Evolutionary conservation across 1,284 basidiomycete species (phyloP).

Genomic region (Moniliella sp.): DNA sequence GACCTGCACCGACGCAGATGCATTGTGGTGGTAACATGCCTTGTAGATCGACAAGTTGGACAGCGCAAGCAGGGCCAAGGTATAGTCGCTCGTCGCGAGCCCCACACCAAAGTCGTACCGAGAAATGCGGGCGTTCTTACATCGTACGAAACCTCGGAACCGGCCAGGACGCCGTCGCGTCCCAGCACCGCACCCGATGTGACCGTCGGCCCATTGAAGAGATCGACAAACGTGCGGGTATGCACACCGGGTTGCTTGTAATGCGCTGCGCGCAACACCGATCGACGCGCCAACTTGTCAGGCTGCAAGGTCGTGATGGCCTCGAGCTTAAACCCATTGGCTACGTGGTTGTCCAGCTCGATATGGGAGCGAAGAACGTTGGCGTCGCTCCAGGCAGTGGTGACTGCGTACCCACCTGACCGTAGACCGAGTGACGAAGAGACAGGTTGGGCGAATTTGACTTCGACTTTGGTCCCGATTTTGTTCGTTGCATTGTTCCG

Average conservation of each 20-base stretch:
- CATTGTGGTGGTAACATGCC: constrained; percentile 96
- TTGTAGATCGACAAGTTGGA: constrained; percentile 83
- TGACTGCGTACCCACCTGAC: constrained; percentile 29
- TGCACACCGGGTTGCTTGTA: constrained; percentile 95
- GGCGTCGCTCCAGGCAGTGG: constrained; percentile 55
- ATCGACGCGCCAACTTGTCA: constrained; percentile 55
- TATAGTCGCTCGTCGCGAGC: constrained; percentile 88
- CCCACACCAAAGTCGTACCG: constrained; percentile 79
- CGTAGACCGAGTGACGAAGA: too few species aligned
- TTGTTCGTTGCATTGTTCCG: constrained; percentile 29
- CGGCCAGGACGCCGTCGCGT: constrained; percentile 87
- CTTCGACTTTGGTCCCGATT: constrained; percentile 33
- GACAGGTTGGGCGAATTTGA: constrained; percentile 30
- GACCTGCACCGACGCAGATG: constrained; percentile 79
- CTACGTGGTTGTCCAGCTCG: constrained; percentile 92
- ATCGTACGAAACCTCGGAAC: constrained; percentile 89
- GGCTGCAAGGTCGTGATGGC: constrained; percentile 64
- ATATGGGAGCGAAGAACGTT: constrained; percentile 72
- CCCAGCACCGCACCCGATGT: constrained; percentile 71
- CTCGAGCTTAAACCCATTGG: constrained; percentile 87
- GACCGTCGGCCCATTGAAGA: constrained; percentile 95
- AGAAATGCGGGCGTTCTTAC: constrained; percentile 76
- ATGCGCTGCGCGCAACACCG: constrained; percentile 54
- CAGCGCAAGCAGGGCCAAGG: constrained; percentile 77
- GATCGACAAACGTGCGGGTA: constrained; percentile 69